Evolutionary conservation across 75 land plant species (phyloP), one percentile per base, ranked within the genome.

Genomic region (Picea sitchensis): DNA sequence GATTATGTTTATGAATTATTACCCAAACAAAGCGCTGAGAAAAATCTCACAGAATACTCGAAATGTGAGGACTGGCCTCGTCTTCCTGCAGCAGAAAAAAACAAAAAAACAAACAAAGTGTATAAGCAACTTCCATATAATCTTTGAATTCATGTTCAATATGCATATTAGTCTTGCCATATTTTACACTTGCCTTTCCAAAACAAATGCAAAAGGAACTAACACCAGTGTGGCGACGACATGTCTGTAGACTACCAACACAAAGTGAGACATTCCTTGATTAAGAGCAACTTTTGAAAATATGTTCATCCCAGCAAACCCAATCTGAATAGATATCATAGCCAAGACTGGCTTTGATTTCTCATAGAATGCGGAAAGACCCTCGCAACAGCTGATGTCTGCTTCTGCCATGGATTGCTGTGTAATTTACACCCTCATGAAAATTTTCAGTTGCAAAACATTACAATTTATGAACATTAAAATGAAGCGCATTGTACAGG

Each of bases 241-340:
- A 51, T 84, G 86, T n/a, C 88, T 74, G 26, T 89, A 89, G 60
- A 84, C 80, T 0, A 89, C 86, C 58, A 82, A 84, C 23, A 87
- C 78, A 58, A 62, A 78, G n/a, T 82, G 79, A 73, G 82, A 82
- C 81, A 89, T 44, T 20, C 86, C 91, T n/a, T 89, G 54, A 1
- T 61, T 18, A 14, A 89, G 34, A 3, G 91, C 85, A 20, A 61
- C 81, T 71, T 84, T 82, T 0, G 80, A 78, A 18, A 36, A 59
- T 15, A 86, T 77, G 30, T 84, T 32, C 67, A 84, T 58, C 0
- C 21, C 81, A 1, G 86, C 86, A 61, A 80, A 82, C 20, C 76
- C 57, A 77, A 62, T 80, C 41, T 86, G 88, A 74, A 86, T 14
- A 3, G 7, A 68, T 32, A 82, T 32, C 91, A 86, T 82, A 4